Percentiles rank a stretch among this genome's conserved stretches.
Evolutionary conservation across 331 rosid genomes (phyloP).

Genomic region (Quercus lobata): DNA sequence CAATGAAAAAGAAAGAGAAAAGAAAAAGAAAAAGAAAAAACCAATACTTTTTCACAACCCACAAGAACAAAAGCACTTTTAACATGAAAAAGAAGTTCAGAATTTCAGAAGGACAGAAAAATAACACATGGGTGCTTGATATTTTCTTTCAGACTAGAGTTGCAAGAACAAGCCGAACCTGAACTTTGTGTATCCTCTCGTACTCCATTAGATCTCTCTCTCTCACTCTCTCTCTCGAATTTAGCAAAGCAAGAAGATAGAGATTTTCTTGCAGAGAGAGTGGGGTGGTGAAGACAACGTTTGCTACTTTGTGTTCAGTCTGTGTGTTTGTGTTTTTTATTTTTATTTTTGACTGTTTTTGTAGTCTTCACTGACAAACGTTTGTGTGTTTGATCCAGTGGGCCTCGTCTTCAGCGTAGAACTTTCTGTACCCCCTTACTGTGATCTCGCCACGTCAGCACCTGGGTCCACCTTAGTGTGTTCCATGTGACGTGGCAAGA

Average conservation of each 20-base stretch:
- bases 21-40: background rate
- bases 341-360: background rate
- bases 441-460: constrained; percentile 31
- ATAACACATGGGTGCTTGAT: background rate
- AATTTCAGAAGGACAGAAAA: background rate
- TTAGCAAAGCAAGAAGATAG: constrained; percentile 18
- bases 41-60: background rate
- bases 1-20: background rate
- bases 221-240: constrained; percentile 7
- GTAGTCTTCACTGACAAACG: constrained; percentile 6
- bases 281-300: constrained; percentile 9
- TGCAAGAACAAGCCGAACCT: constrained; percentile 49
- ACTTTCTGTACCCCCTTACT: background rate
- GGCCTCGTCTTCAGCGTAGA: constrained; percentile 18
- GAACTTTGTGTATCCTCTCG: constrained; percentile 86
- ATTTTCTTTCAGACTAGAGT: background rate
- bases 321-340: background rate
- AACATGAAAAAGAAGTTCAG: background rate
- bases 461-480: background rate
- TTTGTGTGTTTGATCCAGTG: constrained; percentile 4
- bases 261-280: constrained; percentile 19
- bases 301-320: background rate
- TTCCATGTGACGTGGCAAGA: constrained; percentile 24
- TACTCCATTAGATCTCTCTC: constrained; percentile 75
- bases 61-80: background rate